Conservation (phyloP, 345 rosid species). For the Hibiscus trionum region DNA sequence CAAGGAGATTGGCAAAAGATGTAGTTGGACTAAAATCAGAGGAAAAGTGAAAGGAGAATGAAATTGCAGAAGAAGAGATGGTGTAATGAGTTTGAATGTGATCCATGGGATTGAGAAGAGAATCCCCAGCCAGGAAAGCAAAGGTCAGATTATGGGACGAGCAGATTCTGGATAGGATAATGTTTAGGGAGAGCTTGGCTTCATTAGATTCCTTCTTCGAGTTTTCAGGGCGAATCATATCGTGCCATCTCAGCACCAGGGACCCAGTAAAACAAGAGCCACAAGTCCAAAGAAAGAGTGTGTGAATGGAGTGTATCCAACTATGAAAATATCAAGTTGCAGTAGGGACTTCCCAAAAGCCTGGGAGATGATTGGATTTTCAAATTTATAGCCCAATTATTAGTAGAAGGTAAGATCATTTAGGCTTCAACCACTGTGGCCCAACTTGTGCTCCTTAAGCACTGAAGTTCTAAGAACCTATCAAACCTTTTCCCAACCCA, state of each 20-base stretch:
- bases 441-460: not conserved
- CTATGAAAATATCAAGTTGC: not conserved
- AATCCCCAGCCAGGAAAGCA: conserved; percentile 9
- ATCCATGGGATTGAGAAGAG: conserved; percentile 20
- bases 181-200: conserved; percentile 17
- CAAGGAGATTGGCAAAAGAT: not conserved
- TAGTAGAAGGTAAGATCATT: not conserved
- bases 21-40: too few relatives aligned
- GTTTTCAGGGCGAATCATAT: conserved; percentile 11
- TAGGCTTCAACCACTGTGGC: not conserved
- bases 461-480: not conserved
- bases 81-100: conserved; percentile 11
- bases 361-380: not conserved
- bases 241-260: conserved; percentile 18
- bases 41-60: too few relatives aligned
- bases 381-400: not conserved
- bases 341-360: not conserved
- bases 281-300: not conserved
- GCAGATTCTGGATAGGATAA: conserved; percentile 39
- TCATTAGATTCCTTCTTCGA: not conserved
- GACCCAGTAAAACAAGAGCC: not conserved
- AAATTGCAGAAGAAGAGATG: not conserved
- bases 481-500: not conserved
- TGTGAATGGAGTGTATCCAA: not conserved
- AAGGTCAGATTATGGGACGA: conserved; percentile 14